Percentiles rank a stretch among this genome's conserved stretches.
Evolutionary conservation across 139 green algal species (phyloP).

Genomic region (Zygnema circumcarinatum): DNA sequence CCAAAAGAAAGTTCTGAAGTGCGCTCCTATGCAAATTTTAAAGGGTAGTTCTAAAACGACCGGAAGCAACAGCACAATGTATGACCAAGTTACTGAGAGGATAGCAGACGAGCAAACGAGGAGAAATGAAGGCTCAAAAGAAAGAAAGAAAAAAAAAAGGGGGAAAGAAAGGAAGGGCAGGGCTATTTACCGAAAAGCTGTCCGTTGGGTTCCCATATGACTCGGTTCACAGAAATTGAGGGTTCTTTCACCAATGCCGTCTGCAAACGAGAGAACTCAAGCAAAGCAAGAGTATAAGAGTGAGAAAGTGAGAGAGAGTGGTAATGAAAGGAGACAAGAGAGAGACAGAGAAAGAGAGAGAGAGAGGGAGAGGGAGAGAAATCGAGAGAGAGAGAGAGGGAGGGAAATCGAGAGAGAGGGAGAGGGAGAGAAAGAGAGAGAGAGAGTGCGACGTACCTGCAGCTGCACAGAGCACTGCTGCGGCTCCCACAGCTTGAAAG

Average conservation of each 20-base stretch:
- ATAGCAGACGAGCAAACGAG: too few species aligned
- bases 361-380: neutral
- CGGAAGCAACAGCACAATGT: too few species aligned
- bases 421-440: constrained; percentile 21
- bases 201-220: constrained; percentile 52
- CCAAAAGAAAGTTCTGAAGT: too few species aligned
- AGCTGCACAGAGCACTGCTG: constrained; percentile 35
- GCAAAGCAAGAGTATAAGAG: too few species aligned
- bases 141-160: neutral
- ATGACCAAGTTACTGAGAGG: too few species aligned
- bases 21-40: too few species aligned
- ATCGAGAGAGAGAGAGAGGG: constrained; percentile 14
- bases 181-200: constrained; percentile 44
- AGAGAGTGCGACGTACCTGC: constrained; percentile 19
- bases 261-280: constrained; percentile 32
- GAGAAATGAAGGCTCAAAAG: too few species aligned
- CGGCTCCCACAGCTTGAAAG: constrained; percentile 53
- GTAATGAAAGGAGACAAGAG: constrained; percentile 30
- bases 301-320: constrained; percentile 17
- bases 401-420: neutral
- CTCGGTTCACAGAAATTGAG: constrained; percentile 44
- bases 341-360: constrained; percentile 19
- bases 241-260: constrained; percentile 36
- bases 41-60: too few species aligned
- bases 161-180: neutral